A percentile compares a stretch with the other conserved stretches of the same genome.
These are phyloP conservation scores for Aurifilum marmelostoma DNA, from an alignment of 2,329 filamentous ascomycete species.

Conservation along the genomic window DNA sequence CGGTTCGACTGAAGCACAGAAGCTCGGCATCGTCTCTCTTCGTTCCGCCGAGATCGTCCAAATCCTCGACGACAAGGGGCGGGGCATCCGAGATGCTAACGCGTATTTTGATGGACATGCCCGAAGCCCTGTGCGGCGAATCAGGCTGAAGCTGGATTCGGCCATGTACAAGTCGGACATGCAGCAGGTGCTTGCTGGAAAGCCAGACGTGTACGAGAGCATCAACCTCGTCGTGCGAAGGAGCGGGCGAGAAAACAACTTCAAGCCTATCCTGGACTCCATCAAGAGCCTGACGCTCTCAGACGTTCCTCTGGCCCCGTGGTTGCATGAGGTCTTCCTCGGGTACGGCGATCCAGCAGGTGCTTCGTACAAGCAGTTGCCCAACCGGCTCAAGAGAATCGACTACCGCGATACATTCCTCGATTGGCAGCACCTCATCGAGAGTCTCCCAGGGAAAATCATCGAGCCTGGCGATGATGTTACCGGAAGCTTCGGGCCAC, in stretches of 20 bases:
- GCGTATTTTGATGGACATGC: slow-evolving; percentile 66
- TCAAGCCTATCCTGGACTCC: slow-evolving; percentile 89
- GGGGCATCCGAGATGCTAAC: slow-evolving; percentile 66
- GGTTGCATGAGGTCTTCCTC: slow-evolving; percentile 97
- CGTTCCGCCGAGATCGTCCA: slow-evolving; percentile 85
- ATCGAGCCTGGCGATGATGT: slow-evolving; percentile 77
- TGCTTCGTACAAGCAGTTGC: slow-evolving; percentile 81
- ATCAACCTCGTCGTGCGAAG: slow-evolving; percentile 87
- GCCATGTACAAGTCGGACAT: slow-evolving; percentile 77
- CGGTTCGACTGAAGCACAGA: slow-evolving; percentile 54
- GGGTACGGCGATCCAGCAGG: slow-evolving; percentile 92
- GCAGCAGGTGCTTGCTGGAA: slow-evolving; percentile 65
- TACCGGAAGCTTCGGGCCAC: slow-evolving; percentile 77
- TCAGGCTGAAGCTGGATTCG: slow-evolving; percentile 82
- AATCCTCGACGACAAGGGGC: slow-evolving; percentile 83
- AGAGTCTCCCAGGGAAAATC: slow-evolving; percentile 85
- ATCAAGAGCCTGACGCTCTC: slow-evolving; percentile 85
- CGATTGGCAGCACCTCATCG: slow-evolving; percentile 91
- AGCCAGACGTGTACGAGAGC: slow-evolving; percentile 76
- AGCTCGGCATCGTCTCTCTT: slow-evolving; percentile 69
- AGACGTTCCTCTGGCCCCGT: slow-evolving; percentile 82
- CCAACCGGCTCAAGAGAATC: slow-evolving; percentile 75
- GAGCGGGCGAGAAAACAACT: slow-evolving; percentile 91
- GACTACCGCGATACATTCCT: slow-evolving; percentile 95
- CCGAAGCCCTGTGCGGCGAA: slow-evolving; percentile 64